phyloP scores from a whole-genome alignment of 2,329 filamentous ascomycete genomes.

The Myriosclerotinia duriaeana region DNA sequence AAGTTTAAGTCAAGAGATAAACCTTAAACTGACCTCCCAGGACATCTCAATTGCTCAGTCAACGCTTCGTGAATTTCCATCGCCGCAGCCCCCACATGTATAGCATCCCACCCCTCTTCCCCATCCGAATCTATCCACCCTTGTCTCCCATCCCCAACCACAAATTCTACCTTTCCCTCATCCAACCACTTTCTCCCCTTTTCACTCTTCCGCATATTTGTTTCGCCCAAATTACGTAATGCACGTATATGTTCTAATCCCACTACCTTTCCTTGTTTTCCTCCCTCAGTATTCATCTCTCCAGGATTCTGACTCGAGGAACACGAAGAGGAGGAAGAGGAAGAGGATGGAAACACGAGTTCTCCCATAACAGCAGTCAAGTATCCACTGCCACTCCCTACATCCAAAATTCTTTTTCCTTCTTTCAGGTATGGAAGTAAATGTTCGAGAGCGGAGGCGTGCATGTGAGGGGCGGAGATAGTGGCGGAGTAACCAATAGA shows the following conservation, averaged over 20 bases:
- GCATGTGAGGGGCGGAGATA: conserved; percentile 74
- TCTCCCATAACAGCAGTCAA: conserved; percentile 86
- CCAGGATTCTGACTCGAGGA: neutral
- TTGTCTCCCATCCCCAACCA: conserved; percentile 71
- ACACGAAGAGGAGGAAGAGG: neutral
- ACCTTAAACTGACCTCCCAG: conserved; percentile 57
- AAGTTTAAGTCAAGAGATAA: neutral
- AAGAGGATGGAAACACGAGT: conserved; percentile 29
- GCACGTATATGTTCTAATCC: conserved; percentile 72
- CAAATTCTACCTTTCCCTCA: conserved; percentile 65
- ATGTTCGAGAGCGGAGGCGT: conserved; percentile 63
- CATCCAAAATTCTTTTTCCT: conserved; percentile 60
- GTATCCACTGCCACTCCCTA: conserved; percentile 78
- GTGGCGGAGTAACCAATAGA: conserved; percentile 66
- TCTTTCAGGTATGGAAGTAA: conserved; percentile 58
- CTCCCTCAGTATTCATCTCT: conserved; percentile 6
- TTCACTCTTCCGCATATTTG: conserved; percentile 64
- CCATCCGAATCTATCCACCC: conserved; percentile 54
- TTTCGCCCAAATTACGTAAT: conserved; percentile 60
- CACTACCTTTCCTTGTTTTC: conserved; percentile 51
- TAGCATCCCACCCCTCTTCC: conserved; percentile 75
- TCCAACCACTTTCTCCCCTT: conserved; percentile 61
- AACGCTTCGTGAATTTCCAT: conserved; percentile 68
- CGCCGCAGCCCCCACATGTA: conserved; percentile 91
- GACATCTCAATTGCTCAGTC: conserved; percentile 72